Conservation (phyloP, 176 grass and related monocot species). For the Ampelocalamus luodianensis region DNA sequence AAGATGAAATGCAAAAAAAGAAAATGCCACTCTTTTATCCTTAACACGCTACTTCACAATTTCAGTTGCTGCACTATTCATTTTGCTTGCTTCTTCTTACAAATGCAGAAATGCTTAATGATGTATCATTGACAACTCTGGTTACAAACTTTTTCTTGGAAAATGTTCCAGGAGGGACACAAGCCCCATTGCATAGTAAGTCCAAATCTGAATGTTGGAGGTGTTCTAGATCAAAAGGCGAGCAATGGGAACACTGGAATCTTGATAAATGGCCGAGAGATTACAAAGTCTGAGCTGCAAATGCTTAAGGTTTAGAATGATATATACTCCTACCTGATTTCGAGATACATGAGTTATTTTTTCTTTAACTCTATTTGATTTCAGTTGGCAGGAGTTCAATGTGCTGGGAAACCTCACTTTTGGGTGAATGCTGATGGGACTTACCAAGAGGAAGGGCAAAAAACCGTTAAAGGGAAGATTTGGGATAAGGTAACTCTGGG, state of each 20-base stretch:
- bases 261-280: constrained; percentile 92
- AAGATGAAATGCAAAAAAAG: constrained; percentile 8
- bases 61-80: neutral
- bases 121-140: constrained; percentile 13
- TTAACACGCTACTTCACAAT: neutral
- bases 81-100: constrained; percentile 27
- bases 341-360: constrained; percentile 20
- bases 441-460: constrained; percentile 98
- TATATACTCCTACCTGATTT: constrained; percentile 24
- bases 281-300: constrained; percentile 90
- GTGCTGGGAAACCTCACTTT: constrained; percentile 99
- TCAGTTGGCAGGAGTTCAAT: constrained; percentile 95
- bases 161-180: constrained; percentile 74
- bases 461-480: constrained; percentile 82
- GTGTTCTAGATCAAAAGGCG: constrained; percentile 61
- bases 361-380: constrained; percentile 38
- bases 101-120: neutral
- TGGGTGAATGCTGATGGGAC: constrained; percentile 97
- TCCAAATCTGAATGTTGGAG: constrained; percentile 82
- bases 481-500: constrained; percentile 81
- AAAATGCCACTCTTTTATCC: neutral
- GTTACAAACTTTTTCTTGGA: constrained; percentile 4
- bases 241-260: constrained; percentile 93
- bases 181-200: constrained; percentile 93
- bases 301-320: constrained; percentile 81